These are phyloP conservation scores for Neostapfia colusana DNA, from an alignment of 176 grass and related monocot species.

Conservation along the genomic window DNA sequence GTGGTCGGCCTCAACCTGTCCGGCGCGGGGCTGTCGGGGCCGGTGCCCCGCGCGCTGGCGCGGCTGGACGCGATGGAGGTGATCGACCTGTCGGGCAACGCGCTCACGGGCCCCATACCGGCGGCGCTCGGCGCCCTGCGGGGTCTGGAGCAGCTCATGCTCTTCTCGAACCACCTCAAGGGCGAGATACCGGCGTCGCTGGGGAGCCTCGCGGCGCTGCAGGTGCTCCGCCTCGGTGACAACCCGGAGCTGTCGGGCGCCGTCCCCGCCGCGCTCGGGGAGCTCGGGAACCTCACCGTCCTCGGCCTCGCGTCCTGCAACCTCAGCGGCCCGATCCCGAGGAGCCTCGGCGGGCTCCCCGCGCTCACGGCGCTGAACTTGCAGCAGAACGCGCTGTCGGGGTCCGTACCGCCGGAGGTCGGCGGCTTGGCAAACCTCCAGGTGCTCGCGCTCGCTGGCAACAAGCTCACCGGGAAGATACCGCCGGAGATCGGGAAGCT, in stretches of 20 bases:
- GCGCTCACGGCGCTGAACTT: constrained; percentile 60
- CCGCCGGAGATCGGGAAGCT: constrained; percentile 59
- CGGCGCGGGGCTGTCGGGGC: constrained; percentile 53
- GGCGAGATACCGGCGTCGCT: constrained; percentile 58
- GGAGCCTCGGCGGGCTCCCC: constrained; percentile 39
- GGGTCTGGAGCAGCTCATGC: constrained; percentile 43
- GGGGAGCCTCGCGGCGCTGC: constrained; percentile 53
- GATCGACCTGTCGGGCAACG: constrained; percentile 82
- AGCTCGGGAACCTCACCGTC: constrained; percentile 63
- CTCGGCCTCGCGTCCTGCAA: constrained; percentile 80
- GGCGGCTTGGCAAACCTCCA: constrained; percentile 40
- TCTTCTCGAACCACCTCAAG: constrained; percentile 70
- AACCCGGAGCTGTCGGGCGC: constrained; percentile 59
- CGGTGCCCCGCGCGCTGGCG: constrained; percentile 46
- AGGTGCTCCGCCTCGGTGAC: constrained; percentile 63
- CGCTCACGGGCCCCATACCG: constrained; percentile 56
- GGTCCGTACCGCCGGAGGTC: constrained; percentile 62
- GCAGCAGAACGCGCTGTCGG: constrained; percentile 66
- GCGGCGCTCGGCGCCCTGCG: constrained; percentile 44
- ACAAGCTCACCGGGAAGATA: constrained; percentile 53
- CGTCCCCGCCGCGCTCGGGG: constrained; percentile 56
- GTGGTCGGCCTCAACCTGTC: constrained; percentile 77
- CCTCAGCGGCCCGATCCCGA: constrained; percentile 62
- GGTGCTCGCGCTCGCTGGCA: constrained; percentile 53
- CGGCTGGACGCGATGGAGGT: constrained; percentile 46